Evolutionary conservation across 2,329 filamentous ascomycete genomes (phyloP).

Genomic region (Hymenoscyphus repandus): DNA sequence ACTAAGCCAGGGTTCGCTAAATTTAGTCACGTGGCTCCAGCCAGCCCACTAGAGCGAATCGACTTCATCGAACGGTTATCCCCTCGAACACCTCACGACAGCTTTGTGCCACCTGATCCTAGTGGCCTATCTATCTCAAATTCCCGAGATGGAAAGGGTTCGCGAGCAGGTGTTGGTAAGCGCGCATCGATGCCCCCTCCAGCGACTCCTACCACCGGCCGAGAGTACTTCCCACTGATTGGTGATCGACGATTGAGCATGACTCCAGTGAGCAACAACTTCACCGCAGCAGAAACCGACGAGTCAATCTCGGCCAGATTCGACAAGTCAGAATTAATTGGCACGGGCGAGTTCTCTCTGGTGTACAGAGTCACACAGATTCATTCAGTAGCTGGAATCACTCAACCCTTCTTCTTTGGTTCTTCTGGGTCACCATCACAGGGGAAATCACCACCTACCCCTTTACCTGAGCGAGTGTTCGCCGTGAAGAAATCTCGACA

Average conservation of each 20-base stretch:
- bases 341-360: constrained; percentile 87
- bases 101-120: constrained; percentile 69
- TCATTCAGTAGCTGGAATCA: constrained; percentile 34
- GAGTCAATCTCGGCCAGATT: constrained; percentile 70
- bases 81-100: constrained; percentile 75
- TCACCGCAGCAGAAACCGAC: constrained; percentile 70
- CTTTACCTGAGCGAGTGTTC: constrained; percentile 60
- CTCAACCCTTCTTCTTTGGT: constrained; percentile 34
- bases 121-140: constrained; percentile 79
- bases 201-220: constrained; percentile 71
- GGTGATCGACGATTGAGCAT: constrained; percentile 57
- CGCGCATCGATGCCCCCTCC: constrained; percentile 53
- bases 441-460: constrained; percentile 46
- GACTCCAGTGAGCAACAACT: constrained; percentile 63
- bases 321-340: constrained; percentile 72
- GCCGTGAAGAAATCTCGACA: constrained; percentile 92
- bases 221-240: constrained; percentile 50
- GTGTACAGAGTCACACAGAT: constrained; percentile 72
- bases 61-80: constrained; percentile 46
- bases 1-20: constrained; percentile 48
- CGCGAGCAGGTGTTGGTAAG: constrained; percentile 30
- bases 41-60: constrained; percentile 55
- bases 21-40: constrained; percentile 45
- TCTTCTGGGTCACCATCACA: constrained; percentile 41
- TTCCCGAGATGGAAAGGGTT: constrained; percentile 33